Percentiles rank a stretch among this genome's conserved stretches.
phyloP scores from a whole-genome alignment of 2,329 filamentous ascomycete genomes.

The Diaporthe capsici region DNA sequence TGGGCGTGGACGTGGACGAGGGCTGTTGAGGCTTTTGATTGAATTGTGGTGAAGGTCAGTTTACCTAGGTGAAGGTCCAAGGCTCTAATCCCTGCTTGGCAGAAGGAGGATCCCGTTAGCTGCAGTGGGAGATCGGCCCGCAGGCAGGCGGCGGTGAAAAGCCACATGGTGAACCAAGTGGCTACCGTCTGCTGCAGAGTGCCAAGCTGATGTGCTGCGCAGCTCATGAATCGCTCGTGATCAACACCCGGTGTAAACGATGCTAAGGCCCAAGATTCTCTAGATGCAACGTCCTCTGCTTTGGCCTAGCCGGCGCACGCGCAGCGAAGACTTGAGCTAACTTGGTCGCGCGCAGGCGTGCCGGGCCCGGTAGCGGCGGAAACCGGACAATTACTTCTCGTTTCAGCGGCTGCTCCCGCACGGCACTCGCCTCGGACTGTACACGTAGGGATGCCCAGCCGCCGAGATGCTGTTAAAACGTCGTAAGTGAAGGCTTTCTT shows the following conservation, averaged over 20 bases:
- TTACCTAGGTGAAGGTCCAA: neutral
- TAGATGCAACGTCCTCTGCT: conserved; percentile 17
- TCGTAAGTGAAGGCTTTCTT: neutral
- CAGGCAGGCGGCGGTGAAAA: conserved; percentile 26
- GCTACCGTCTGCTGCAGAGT: neutral
- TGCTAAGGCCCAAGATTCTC: conserved; percentile 11
- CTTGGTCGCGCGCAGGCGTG: neutral
- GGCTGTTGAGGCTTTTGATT: conserved; percentile 24
- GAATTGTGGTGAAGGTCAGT: neutral
- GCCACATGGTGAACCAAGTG: conserved; percentile 2
- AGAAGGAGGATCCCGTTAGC: conserved; percentile 13
- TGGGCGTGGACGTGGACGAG: neutral
- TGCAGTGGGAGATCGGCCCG: conserved; percentile 18
- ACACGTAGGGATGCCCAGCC: neutral
- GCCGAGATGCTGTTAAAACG: conserved; percentile 4
- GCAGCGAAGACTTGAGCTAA: neutral
- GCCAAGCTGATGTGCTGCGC: neutral
- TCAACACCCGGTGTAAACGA: neutral
- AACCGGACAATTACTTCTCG: neutral
- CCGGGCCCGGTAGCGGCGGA: conserved; percentile 14
- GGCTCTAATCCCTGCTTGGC: neutral
- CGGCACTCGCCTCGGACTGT: neutral
- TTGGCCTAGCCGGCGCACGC: conserved; percentile 11
- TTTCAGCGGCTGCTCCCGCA: conserved; percentile 29
- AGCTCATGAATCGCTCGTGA: conserved; percentile 11